Base-by-base conservation (phyloP, 768 basidiomycete genomes). In the Trametes meyenii region DNA sequence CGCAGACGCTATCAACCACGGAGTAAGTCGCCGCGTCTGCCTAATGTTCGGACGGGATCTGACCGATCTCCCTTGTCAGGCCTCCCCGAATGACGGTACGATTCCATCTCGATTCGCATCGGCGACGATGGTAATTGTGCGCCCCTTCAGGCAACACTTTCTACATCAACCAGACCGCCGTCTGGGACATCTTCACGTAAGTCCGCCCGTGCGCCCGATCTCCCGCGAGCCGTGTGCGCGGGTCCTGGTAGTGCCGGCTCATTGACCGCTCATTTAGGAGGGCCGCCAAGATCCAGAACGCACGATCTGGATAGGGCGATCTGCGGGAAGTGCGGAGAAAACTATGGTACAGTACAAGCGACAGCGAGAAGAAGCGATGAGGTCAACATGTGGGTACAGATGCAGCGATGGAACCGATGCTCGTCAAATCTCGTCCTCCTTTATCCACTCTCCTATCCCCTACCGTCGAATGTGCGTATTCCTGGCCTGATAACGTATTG, bases 21-120 rank as follows among this genome's bases (percentile, higher is more conserved):
- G 83, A 16, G 74, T 75, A 60, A 45, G 74, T 57, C 17, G 38
- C 19, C 29, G 33, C n/a, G 39, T 21, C 42, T 36, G 39, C 29
- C 21, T 19, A 46, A 21, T 38, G 60, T 51, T 62, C 14, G 52
- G 54, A 21, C 44, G 38, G 6, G 19, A 45, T 63, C 58, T 65
- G 50, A 61, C 60, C 24, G 49, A 50, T 50, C 48, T 55, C 36
- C n/a, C 19, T 36, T 12, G 21, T 39, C 49, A 74, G 73, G 83
- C 83, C 21, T 82, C 83, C 19, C 84, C 83, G 7, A 83, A 85
- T 66, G 83, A 85, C 65, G 81, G 83, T 81, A 59, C 67, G 70
- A 54, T 45, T 21, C 14, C 36, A 60, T 64, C 62, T 54, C 46
- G 57, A 58, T 63, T 35, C 24, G 17, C 46, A 43, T 49, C 50